Conservation (phyloP, 2,329 filamentous ascomycete species). For the Teratosphaeria destructans region DNA sequence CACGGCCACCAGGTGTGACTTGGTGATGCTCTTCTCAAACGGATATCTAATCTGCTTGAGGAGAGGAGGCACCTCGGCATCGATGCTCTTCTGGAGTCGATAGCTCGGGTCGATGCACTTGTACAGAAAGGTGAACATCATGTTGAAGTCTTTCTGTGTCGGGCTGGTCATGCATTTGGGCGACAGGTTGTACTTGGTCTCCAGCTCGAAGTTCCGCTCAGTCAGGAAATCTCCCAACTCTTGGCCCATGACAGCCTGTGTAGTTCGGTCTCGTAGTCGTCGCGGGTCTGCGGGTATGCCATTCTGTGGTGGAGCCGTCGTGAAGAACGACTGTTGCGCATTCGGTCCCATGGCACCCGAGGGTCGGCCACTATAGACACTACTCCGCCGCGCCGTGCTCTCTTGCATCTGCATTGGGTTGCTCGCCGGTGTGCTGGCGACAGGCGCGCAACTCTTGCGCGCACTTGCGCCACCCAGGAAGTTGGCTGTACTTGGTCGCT, state of each 20-base stretch:
- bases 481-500: slow-evolving; percentile 69
- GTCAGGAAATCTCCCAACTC: slow-evolving; percentile 87
- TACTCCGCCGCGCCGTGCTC: slow-evolving; percentile 60
- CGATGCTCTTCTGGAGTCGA: slow-evolving; percentile 86
- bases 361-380: slow-evolving; percentile 44
- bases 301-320: slow-evolving; percentile 69
- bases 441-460: slow-evolving; percentile 62
- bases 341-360: slow-evolving; percentile 54
- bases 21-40: slow-evolving; percentile 90
- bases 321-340: slow-evolving; percentile 85
- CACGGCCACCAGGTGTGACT: slow-evolving; percentile 88
- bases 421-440: slow-evolving; percentile 40
- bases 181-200: slow-evolving; percentile 90
- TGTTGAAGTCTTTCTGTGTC: slow-evolving; percentile 96
- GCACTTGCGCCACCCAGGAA: slow-evolving; percentile 47
- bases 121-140: slow-evolving; percentile 97
- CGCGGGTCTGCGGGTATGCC: slow-evolving; percentile 80
- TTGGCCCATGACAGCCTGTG: slow-evolving; percentile 72
- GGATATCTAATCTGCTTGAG: slow-evolving; percentile 91
- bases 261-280: slow-evolving; percentile 69
- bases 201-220: slow-evolving; percentile 91
- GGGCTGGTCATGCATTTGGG: slow-evolving; percentile 86
- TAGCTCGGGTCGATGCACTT: slow-evolving; percentile 91
- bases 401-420: slow-evolving; percentile 40
- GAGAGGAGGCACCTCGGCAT: slow-evolving; percentile 85